A percentile compares a stretch with the other conserved stretches of the same genome.
Evolutionary conservation across 352 stramenopile species (phyloP).

Genomic region (Phytopythium aichiense): DNA sequence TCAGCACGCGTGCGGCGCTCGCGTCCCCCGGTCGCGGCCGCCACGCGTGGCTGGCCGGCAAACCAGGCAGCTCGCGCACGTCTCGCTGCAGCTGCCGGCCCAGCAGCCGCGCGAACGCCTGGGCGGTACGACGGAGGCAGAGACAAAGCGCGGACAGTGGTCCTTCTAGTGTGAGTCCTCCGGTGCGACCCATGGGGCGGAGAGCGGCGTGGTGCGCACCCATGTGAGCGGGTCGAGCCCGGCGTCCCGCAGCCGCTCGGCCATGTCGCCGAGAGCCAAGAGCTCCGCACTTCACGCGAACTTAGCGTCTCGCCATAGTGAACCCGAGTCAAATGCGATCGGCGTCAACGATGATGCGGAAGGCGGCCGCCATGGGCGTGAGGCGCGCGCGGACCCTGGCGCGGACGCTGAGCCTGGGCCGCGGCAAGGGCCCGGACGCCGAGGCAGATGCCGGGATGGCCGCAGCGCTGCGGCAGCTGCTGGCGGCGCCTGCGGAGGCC

Average conservation of each 20-base stretch:
- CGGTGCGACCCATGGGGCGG: neutral
- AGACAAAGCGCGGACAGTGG: neutral
- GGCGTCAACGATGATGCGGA: neutral
- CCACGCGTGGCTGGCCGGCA: conserved; percentile 63
- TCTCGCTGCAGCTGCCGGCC: conserved; percentile 35
- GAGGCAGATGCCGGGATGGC: conserved; percentile 6
- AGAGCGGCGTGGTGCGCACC: conserved; percentile 14
- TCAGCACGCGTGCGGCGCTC: conserved; percentile 38
- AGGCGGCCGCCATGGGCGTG: neutral
- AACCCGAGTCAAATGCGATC: neutral
- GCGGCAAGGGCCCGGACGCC: too few relatives aligned
- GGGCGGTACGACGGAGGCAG: neutral
- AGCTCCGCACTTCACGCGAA: neutral
- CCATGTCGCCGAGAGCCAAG: neutral
- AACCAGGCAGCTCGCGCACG: conserved; percentile 37
- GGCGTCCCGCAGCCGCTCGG: conserved; percentile 10
- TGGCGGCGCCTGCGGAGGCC: conserved; percentile 17
- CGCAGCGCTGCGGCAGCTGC: conserved; percentile 32
- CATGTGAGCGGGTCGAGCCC: conserved; percentile 50
- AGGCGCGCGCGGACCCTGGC: neutral
- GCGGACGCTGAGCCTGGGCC: neutral
- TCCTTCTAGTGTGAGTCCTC: neutral
- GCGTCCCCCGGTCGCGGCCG: conserved; percentile 15
- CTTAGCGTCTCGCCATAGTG: neutral
- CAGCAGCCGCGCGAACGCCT: conserved; percentile 73